Evolutionary conservation across 148 eudicot species (phyloP).

Genomic region (Rheum nobile): DNA sequence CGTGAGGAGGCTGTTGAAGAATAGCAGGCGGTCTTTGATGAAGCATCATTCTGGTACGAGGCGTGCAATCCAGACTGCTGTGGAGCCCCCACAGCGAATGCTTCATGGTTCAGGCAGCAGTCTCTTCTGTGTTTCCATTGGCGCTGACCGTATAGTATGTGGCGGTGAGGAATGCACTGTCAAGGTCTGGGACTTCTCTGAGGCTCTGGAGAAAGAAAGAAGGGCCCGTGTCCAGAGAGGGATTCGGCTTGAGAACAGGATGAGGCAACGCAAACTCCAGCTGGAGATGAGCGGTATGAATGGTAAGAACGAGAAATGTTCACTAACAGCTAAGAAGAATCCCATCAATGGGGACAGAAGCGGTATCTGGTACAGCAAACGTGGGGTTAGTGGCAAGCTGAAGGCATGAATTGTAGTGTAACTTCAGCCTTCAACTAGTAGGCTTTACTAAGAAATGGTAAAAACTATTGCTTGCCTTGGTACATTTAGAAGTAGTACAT

Average conservation of each 20-base stretch:
- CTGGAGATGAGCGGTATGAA: conserved; percentile 47
- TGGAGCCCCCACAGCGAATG: conserved; percentile 94
- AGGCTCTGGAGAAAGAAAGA: conserved; percentile 66
- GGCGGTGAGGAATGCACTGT: conserved; percentile 84
- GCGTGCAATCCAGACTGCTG: conserved; percentile 11
- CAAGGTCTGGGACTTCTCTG: conserved; percentile 89
- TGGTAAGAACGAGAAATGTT: conserved; percentile 46
- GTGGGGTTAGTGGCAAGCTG: conserved; percentile 58
- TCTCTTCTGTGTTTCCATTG: conserved; percentile 65
- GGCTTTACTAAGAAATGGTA: neutral
- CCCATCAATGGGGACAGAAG: conserved; percentile 48
- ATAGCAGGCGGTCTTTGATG: conserved; percentile 23
- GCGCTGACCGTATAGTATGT: conserved; percentile 80
- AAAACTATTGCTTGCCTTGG: neutral
- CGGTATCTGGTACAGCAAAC: conserved; percentile 56
- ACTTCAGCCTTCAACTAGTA: neutral
- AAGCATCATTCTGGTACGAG: conserved; percentile 18
- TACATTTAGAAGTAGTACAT: conserved; percentile 2
- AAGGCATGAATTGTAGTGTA: conserved; percentile 41
- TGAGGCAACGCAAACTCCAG: conserved; percentile 81
- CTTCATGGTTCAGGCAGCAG: conserved; percentile 71
- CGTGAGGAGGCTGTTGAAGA: conserved; percentile 66
- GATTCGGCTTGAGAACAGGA: conserved; percentile 65
- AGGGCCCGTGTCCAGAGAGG: conserved; percentile 48
- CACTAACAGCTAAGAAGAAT: conserved; percentile 64